phyloP scores from a whole-genome alignment of 345 rosid genomes.

The Turritis glabra region DNA sequence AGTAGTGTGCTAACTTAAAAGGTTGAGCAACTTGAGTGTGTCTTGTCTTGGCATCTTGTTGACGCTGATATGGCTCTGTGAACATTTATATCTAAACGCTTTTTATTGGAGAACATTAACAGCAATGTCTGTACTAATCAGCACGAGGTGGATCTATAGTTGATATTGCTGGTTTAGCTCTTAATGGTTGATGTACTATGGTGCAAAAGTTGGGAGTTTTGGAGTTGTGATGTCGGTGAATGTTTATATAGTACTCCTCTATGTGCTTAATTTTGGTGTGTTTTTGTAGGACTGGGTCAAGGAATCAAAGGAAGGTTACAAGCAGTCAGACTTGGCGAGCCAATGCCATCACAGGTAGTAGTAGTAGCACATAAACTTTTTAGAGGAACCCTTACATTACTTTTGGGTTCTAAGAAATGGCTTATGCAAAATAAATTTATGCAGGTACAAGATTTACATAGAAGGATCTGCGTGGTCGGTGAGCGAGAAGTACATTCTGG shows the following conservation, averaged over 20 bases:
- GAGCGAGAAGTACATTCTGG: constrained; percentile 84
- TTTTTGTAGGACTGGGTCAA: constrained; percentile 66
- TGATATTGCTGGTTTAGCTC: neutral
- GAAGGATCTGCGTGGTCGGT: constrained; percentile 93
- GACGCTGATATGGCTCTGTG: neutral
- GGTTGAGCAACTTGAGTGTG: constrained; percentile 5
- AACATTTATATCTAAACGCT: neutral
- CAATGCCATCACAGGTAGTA: constrained; percentile 77
- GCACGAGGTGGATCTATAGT: neutral
- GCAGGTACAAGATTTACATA: constrained; percentile 78
- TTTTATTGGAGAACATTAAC: neutral
- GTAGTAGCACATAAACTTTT: constrained; percentile 31
- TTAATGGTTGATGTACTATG: neutral
- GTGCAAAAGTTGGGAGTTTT: neutral
- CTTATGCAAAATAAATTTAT: neutral
- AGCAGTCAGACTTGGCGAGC: constrained; percentile 68
- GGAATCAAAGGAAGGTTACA: constrained; percentile 74
- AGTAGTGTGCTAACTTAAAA: neutral
- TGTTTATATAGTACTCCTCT: neutral
- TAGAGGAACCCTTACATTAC: constrained; percentile 7
- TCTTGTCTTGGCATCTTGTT: neutral
- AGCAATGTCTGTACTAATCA: neutral
- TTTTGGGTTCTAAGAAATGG: neutral
- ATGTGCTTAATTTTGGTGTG: neutral
- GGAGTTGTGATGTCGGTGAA: neutral